Evolutionary conservation across 345 rosid genomes (phyloP).

Genomic region (Eucalyptus rudis): DNA sequence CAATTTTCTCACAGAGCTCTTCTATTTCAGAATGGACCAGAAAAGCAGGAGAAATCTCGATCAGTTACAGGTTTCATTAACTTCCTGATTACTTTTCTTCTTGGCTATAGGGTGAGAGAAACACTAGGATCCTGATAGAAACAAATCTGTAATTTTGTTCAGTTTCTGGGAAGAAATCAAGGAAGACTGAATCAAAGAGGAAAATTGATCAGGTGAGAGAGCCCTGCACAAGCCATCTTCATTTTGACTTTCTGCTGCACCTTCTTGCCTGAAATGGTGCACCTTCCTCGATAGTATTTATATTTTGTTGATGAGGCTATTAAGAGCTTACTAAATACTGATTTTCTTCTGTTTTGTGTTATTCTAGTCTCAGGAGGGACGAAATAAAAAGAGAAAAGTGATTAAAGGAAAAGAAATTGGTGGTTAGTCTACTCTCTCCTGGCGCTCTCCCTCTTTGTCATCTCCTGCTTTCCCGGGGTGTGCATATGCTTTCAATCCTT

Average conservation of each 20-base stretch:
- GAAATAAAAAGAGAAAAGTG: slow-evolving; percentile 20
- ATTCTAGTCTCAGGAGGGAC: slow-evolving; percentile 17
- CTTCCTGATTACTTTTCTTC: background rate
- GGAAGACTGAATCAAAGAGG: slow-evolving; percentile 6
- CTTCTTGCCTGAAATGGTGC: background rate
- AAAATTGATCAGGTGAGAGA: slow-evolving; percentile 15
- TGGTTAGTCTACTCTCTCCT: background rate
- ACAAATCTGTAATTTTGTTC: slow-evolving; percentile 1
- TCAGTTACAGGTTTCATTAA: slow-evolving; percentile 22
- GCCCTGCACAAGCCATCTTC: background rate
- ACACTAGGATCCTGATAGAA: background rate
- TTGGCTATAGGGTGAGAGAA: background rate
- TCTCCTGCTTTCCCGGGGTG: background rate
- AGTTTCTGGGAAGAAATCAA: slow-evolving; percentile 22
- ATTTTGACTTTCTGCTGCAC: background rate
- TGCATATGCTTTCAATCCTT: background rate
- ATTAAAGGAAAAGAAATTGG: slow-evolving; percentile 4
- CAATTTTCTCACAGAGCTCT: slow-evolving; percentile 1
- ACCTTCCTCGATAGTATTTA: background rate
- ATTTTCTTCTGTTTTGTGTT: background rate
- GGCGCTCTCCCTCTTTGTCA: background rate
- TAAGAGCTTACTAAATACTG: background rate
- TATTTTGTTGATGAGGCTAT: background rate
- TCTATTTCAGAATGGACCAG: slow-evolving; percentile 14
- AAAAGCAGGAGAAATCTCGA: slow-evolving; percentile 10